phyloP scores from a whole-genome alignment of 371 early-diverging fungal species.

The Mucor racemosus region DNA sequence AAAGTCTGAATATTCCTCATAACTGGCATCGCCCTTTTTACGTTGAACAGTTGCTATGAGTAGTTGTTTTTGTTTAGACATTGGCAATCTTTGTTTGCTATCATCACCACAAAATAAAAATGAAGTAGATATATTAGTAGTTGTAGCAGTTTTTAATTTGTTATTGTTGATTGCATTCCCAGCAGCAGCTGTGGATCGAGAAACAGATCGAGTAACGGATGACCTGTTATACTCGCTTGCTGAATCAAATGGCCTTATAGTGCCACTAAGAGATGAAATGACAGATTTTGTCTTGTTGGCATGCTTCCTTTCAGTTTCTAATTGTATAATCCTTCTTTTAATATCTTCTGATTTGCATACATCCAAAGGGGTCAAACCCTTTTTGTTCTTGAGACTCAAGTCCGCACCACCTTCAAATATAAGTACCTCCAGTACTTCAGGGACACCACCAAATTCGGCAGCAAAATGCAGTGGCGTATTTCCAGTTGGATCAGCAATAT shows the following conservation, averaged over 20 bases:
- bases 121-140: conserved; percentile 4
- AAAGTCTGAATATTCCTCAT: conserved; percentile 54
- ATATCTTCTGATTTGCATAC: conserved; percentile 47
- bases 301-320: conserved; percentile 40
- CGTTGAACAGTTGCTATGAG: not conserved
- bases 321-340: conserved; percentile 6
- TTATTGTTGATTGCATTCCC: conserved; percentile 17
- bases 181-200: conserved; percentile 9
- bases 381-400: conserved; percentile 54
- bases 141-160: too few species aligned
- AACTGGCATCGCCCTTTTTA: conserved; percentile 14
- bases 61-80: conserved; percentile 15
- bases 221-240: conserved; percentile 40
- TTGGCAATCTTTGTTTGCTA: conserved; percentile 9
- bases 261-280: conserved; percentile 32
- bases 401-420: conserved; percentile 55
- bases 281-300: conserved; percentile 25
- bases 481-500: conserved; percentile 66
- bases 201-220: conserved; percentile 25
- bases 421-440: conserved; percentile 59
- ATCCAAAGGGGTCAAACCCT: conserved; percentile 57
- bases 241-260: conserved; percentile 48
- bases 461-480: conserved; percentile 76
- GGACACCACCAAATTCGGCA: conserved; percentile 61
- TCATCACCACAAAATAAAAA: not conserved